These are phyloP conservation scores for Keithomyces neogunnii DNA, from an alignment of 2,329 filamentous ascomycete species.

Conservation along the genomic window DNA sequence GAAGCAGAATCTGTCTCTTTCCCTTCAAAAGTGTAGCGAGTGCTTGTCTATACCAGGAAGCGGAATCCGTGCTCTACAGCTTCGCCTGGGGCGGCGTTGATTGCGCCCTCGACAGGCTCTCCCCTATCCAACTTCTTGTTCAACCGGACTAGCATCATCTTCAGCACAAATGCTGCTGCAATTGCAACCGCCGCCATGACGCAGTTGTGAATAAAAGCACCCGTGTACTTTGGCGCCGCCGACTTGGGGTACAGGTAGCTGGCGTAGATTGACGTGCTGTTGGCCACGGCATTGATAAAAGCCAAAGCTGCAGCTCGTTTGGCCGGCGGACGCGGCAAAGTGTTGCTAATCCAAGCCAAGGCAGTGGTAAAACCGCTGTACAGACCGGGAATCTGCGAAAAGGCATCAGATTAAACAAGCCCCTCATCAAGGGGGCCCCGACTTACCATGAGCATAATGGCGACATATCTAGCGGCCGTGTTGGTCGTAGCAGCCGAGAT, in stretches of 20 bases:
- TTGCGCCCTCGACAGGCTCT: conserved; percentile 43
- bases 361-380: conserved; percentile 61
- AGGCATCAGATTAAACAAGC: not conserved
- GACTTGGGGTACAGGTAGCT: conserved; percentile 56
- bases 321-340: conserved; percentile 64
- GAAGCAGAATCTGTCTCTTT: no score
- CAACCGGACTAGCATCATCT: conserved; percentile 53
- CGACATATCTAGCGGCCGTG: conserved; percentile 54
- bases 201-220: conserved; percentile 62
- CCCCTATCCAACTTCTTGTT: conserved; percentile 64
- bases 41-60: conserved; percentile 44
- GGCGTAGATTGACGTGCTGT: conserved; percentile 59
- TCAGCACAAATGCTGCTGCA: conserved; percentile 50
- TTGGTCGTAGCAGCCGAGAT: conserved; percentile 54
- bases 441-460: conserved; percentile 61
- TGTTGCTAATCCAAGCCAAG: conserved; percentile 68
- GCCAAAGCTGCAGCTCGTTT: conserved; percentile 64
- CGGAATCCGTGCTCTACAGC: conserved; percentile 54
- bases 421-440: not conserved
- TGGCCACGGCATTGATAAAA: conserved; percentile 56
- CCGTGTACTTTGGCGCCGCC: conserved; percentile 33
- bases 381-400: conserved; percentile 40
- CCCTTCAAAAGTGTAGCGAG: not conserved
- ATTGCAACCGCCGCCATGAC: conserved; percentile 57
- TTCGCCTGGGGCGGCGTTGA: conserved; percentile 46